phyloP scores from a whole-genome alignment of 768 basidiomycete species.

The Tricholoma sp. region DNA sequence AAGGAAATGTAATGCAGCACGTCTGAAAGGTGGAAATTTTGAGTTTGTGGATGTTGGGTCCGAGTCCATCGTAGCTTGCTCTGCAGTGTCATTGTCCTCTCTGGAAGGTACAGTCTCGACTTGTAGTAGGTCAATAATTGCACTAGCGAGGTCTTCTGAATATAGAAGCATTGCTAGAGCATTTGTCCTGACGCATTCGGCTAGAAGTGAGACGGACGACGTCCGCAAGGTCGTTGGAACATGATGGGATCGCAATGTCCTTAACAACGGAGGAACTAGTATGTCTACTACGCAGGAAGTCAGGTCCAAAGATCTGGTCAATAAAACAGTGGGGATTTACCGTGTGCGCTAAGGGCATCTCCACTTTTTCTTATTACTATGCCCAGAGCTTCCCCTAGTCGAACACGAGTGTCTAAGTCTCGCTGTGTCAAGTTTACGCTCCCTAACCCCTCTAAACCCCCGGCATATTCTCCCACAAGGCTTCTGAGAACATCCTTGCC shows the following conservation, averaged over 20 bases:
- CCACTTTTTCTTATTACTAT: constrained; percentile 74
- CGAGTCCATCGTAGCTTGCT: constrained; percentile 39
- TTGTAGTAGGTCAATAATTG: constrained; percentile 76
- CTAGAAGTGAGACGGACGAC: constrained; percentile 57
- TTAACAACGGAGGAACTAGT: constrained; percentile 69
- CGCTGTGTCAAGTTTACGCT: constrained; percentile 41
- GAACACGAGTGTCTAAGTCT: constrained; percentile 68
- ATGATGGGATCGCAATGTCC: constrained; percentile 49
- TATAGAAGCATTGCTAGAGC: constrained; percentile 61
- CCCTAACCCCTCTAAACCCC: constrained; percentile 46
- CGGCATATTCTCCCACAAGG: constrained; percentile 64
- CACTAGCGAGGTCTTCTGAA: constrained; percentile 51
- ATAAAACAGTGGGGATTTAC: constrained; percentile 36
- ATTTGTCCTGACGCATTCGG: constrained; percentile 65
- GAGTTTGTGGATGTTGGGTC: constrained; percentile 55
- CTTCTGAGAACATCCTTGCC: constrained; percentile 67
- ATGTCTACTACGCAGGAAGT: constrained; percentile 46
- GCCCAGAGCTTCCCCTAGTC: constrained; percentile 83
- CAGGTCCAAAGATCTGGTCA: not conserved
- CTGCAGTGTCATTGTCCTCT: constrained; percentile 14
- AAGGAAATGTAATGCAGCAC: constrained; percentile 84
- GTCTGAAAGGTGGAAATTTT: constrained; percentile 75
- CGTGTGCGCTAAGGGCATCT: constrained; percentile 58
- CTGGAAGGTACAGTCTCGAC: constrained; percentile 42
- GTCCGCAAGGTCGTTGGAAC: constrained; percentile 72